Evolutionary conservation across 768 basidiomycete species (phyloP).

Genomic region (Chalciporus chontae): DNA sequence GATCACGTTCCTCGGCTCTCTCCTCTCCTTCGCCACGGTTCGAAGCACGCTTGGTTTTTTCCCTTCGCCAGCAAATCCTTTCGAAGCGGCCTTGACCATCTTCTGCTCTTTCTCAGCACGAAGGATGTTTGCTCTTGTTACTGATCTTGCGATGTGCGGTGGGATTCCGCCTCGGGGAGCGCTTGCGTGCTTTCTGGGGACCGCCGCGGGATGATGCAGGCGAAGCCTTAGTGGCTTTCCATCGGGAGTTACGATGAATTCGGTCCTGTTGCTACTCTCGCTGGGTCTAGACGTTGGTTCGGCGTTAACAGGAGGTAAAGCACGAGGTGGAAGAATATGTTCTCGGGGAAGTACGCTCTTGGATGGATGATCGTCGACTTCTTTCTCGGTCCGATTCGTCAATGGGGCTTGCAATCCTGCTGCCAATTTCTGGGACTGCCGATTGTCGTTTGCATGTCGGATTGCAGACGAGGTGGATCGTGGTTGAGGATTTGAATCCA

Average conservation of each 20-base stretch:
- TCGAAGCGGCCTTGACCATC: constrained; percentile 14
- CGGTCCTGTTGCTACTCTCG: neutral
- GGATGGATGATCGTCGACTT: neutral
- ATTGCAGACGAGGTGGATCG: neutral
- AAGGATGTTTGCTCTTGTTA: constrained; percentile 26
- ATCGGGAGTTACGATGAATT: neutral
- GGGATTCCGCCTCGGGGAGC: constrained; percentile 31
- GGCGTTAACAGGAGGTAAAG: constrained; percentile 3
- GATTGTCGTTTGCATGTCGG: neutral
- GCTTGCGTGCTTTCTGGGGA: constrained; percentile 6
- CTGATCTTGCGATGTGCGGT: constrained; percentile 29
- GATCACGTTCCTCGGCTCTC: neutral
- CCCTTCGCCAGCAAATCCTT: neutral
- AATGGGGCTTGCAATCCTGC: neutral
- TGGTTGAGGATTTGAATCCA: neutral
- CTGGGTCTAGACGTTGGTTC: neutral
- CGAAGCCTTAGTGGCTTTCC: constrained; percentile 8
- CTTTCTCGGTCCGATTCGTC: neutral
- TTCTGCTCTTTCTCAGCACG: constrained; percentile 23
- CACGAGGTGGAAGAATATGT: neutral
- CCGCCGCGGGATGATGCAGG: neutral
- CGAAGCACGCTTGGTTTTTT: constrained; percentile 30
- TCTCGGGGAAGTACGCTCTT: neutral
- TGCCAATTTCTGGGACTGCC: neutral
- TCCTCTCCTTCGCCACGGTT: neutral